Percentiles rank a stretch among this genome's conserved stretches.
phyloP scores from a whole-genome alignment of 1,284 basidiomycete genomes.

The Rhizoctonia solani region DNA sequence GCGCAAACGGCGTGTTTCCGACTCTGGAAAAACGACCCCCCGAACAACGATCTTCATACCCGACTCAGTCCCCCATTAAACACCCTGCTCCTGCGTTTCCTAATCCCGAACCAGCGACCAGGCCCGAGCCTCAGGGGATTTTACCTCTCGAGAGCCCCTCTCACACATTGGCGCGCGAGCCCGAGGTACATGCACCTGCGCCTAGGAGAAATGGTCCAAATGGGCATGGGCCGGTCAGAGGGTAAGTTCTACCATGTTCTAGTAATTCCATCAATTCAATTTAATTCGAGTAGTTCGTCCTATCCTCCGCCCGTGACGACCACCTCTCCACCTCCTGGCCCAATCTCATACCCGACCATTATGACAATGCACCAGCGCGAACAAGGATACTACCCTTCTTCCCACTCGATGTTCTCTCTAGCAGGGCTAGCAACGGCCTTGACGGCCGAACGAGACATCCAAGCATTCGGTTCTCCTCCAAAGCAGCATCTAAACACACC shows the following conservation, averaged over 20 bases:
- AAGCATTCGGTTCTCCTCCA: slow-evolving; percentile 43
- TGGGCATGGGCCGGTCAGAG: slow-evolving; percentile 14
- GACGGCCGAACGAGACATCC: slow-evolving; percentile 35
- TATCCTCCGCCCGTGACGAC: slow-evolving; percentile 30
- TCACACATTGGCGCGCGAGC: slow-evolving; percentile 21
- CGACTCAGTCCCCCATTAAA: neutral
- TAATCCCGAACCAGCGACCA: neutral
- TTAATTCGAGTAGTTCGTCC: slow-evolving; percentile 6
- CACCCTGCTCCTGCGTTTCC: neutral
- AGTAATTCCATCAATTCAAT: neutral
- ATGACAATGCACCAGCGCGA: slow-evolving; percentile 71
- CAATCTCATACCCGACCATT: slow-evolving; percentile 41
- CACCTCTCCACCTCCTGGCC: slow-evolving; percentile 24
- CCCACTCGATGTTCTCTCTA: slow-evolving; percentile 56
- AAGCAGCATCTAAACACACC: slow-evolving; percentile 38
- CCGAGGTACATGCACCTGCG: slow-evolving; percentile 25
- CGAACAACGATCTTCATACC: neutral
- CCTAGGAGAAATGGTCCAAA: neutral
- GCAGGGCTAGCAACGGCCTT: slow-evolving; percentile 20
- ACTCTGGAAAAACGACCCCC: neutral
- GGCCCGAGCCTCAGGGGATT: slow-evolving; percentile 15
- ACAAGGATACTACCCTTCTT: slow-evolving; percentile 67
- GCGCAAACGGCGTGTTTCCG: slow-evolving; percentile 34
- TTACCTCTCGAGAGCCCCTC: slow-evolving; percentile 31
- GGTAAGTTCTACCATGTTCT: slow-evolving; percentile 3